Evolutionary conservation across 164 flowering plant genomes (phyloP).

Genomic region (Berberis vulgaris): DNA sequence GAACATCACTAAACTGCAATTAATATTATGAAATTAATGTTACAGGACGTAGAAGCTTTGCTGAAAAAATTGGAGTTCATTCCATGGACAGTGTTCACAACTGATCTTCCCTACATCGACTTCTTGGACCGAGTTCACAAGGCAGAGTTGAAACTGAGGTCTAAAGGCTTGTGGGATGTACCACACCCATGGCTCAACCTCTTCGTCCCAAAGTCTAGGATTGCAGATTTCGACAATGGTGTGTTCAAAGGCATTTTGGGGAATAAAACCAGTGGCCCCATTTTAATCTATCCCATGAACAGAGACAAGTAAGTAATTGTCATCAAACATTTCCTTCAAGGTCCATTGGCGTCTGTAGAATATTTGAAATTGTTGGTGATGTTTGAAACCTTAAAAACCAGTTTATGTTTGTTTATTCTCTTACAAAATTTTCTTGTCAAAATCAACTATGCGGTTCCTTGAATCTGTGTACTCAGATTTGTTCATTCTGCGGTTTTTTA

Average conservation of each 20-base stretch:
- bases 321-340: too few relatives aligned
- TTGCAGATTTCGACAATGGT: not conserved
- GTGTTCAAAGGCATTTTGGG: not conserved
- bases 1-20: not conserved
- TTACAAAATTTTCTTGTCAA: too few relatives aligned
- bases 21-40: too few relatives aligned
- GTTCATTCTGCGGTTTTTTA: too few relatives aligned
- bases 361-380: too few relatives aligned
- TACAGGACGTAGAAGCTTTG: not conserved
- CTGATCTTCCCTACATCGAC: not conserved
- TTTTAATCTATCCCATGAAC: not conserved
- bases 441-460: too few relatives aligned
- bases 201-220: too few relatives aligned
- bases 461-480: too few relatives aligned
- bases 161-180: not conserved
- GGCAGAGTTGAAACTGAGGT: not conserved
- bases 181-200: too few relatives aligned
- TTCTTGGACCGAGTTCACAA: not conserved
- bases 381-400: too few relatives aligned
- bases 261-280: not conserved
- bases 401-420: too few relatives aligned
- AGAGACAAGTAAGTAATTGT: not conserved
- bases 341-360: too few relatives aligned
- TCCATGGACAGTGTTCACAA: not conserved
- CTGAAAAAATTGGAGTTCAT: not conserved